Base-by-base conservation (phyloP, 2,329 filamentous ascomycete genomes). In the Ophiostoma montium region DNA sequence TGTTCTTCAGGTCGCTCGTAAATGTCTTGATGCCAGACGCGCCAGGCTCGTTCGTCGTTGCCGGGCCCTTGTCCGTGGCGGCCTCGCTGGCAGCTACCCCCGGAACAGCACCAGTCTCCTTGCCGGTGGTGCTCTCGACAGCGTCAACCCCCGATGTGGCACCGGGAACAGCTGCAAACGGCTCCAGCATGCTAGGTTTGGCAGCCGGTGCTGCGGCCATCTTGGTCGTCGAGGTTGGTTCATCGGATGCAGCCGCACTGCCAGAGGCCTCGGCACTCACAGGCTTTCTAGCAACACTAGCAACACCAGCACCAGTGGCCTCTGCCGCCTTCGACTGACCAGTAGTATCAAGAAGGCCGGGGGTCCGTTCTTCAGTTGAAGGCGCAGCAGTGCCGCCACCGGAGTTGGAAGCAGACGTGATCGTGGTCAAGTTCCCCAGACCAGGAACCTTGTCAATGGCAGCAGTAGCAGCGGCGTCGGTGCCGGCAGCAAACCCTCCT, bases 401-500 rank as follows among this genome's bases (percentile, higher is more conserved):
- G 12, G 39, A 23, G 15, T 30, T 44, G 27, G 27, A 3, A 44
- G 27, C 30, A 44, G 42, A 19, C 27, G 10, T 33, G 32, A 11
- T 15, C 5, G 32, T 12, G 11, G 13, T 33, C 11, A n/a, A 32
- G n/a, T 27, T 30, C n/a, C n/a, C 27, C 11, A 31, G 16, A 10
- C 31, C 15, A 13, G 41, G 9, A 5, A 27, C n/a, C 18, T 38
- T 48, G 4, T 19, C 12, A 0, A 31, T n/a, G 13, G 30, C 27
- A 42, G 43, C 31, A 7, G 33, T 32, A 15, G 23, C 36, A 16
- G 50, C 50, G 5, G 41, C 41, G 18, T 27, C 27, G 10, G 47
- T 35, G 15, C 33, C 44, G 5, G 38, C 44, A 8, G 31, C 62
- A 7, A 45, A 49, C 13, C 41, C 54, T 48, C 30, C 23, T 56